phyloP scores from a whole-genome alignment of 148 eudicot species.

The Vaccinium vitisidaea region DNA sequence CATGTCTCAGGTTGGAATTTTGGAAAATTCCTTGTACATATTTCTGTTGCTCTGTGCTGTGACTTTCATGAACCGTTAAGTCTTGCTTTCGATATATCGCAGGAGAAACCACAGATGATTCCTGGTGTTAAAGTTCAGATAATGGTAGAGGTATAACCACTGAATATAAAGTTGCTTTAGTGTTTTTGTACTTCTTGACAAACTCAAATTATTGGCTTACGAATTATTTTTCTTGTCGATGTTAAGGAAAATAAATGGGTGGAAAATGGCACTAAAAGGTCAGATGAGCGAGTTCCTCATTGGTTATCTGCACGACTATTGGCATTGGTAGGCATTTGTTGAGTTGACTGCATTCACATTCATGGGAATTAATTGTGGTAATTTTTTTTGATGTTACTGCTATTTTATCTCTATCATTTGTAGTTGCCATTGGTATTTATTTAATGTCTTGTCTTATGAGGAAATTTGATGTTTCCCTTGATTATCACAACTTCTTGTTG shows the following conservation, averaged over 20 bases:
- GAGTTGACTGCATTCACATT: background rate
- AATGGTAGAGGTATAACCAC: slow-evolving; percentile 62
- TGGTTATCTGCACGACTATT: slow-evolving; percentile 66
- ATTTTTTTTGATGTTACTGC: background rate
- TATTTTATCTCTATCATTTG: background rate
- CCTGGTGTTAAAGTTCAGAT: slow-evolving; percentile 71
- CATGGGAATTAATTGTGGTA: background rate
- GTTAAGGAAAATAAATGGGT: slow-evolving; percentile 37
- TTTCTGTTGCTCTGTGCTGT: background rate
- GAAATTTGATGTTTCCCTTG: background rate
- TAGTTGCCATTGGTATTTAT: background rate
- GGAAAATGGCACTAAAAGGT: slow-evolving; percentile 15
- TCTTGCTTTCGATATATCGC: slow-evolving; percentile 18
- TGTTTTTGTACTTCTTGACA: background rate
- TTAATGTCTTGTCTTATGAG: background rate
- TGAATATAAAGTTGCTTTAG: background rate
- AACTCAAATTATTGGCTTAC: slow-evolving; percentile 12
- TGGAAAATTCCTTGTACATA: background rate
- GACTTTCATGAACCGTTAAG: background rate
- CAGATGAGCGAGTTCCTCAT: slow-evolving; percentile 29
- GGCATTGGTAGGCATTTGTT: slow-evolving; percentile 52
- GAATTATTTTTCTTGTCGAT: background rate
- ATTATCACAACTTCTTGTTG: background rate
- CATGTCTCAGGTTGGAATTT: slow-evolving; percentile 43
- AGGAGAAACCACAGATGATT: slow-evolving; percentile 62